Percentiles rank a stretch among this genome's conserved stretches.
These are phyloP conservation scores for Coemansia sp. DNA, from an alignment of 192 early-diverging fungal genomes.

Conservation along the genomic window DNA sequence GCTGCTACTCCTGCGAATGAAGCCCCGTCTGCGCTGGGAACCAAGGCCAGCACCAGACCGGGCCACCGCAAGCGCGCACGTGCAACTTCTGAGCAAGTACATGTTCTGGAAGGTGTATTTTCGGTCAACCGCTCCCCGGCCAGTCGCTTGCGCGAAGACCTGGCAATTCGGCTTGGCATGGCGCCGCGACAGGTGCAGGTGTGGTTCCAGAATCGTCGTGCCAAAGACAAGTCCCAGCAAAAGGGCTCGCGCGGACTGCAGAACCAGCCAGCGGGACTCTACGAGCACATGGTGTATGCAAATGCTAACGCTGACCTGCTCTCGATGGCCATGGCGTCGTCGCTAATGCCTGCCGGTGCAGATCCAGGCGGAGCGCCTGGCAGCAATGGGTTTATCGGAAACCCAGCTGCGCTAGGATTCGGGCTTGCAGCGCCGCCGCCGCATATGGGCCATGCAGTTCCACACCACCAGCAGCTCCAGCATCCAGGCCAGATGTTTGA, in stretches of 20 bases:
- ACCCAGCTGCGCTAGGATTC: constrained; percentile 13
- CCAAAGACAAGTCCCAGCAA: constrained; percentile 68
- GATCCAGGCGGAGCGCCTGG: constrained; percentile 7
- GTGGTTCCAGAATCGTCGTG: constrained; percentile 88
- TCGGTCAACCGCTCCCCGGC: constrained; percentile 70
- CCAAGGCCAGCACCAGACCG: constrained; percentile 25
- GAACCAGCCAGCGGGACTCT: constrained; percentile 22
- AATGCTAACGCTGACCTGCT: constrained; percentile 30
- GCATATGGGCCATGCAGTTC: not conserved
- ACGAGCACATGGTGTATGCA: constrained; percentile 32
- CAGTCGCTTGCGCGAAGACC: constrained; percentile 59
- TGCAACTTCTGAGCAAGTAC: constrained; percentile 69
- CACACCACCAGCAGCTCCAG: constrained; percentile 17
- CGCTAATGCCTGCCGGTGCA: constrained; percentile 23
- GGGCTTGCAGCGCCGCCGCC: constrained; percentile 3
- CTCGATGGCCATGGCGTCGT: constrained; percentile 33
- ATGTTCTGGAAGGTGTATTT: constrained; percentile 69
- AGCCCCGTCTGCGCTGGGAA: not conserved
- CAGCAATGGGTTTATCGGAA: constrained; percentile 7
- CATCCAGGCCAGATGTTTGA: constrained; percentile 11
- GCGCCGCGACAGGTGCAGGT: constrained; percentile 74
- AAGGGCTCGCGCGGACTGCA: constrained; percentile 38
- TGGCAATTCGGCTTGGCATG: constrained; percentile 70
- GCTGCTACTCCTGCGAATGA: constrained; percentile 2
- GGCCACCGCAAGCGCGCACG: constrained; percentile 62